A percentile compares a stretch with the other conserved stretches of the same genome.
phyloP scores from a whole-genome alignment of 164 flowering plant genomes.

The Stephania japonica region DNA sequence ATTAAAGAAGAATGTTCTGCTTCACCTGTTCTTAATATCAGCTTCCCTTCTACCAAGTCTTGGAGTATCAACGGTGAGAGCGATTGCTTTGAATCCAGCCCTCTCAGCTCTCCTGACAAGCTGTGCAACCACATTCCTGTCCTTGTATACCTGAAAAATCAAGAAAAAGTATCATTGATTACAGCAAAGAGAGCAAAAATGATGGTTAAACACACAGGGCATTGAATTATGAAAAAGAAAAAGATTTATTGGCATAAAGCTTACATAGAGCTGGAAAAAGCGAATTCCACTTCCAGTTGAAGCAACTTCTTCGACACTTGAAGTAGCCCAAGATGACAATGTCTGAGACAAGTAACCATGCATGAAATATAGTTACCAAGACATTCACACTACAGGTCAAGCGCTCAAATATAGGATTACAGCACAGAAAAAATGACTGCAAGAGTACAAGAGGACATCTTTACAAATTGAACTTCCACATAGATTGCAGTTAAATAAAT shows the following conservation, averaged over 20 bases:
- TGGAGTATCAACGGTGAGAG: slow-evolving; percentile 60
- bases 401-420: too few relatives aligned
- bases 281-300: slow-evolving; percentile 85
- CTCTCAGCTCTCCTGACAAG: slow-evolving; percentile 59
- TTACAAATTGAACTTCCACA: too few relatives aligned
- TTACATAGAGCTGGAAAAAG: slow-evolving; percentile 91
- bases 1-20: too few relatives aligned
- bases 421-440: too few relatives aligned
- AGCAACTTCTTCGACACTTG: slow-evolving; percentile 89
- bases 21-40: slow-evolving; percentile 54
- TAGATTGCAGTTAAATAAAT: too few relatives aligned
- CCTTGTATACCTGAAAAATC: slow-evolving; percentile 42
- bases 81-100: slow-evolving; percentile 65
- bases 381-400: too few relatives aligned
- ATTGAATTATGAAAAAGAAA: too few relatives aligned
- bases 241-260: slow-evolving; percentile 7
- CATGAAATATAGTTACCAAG: too few relatives aligned
- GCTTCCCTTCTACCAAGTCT: slow-evolving; percentile 58
- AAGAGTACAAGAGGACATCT: too few relatives aligned
- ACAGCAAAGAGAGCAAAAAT: too few relatives aligned
- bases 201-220: too few relatives aligned
- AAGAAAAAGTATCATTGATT: too few relatives aligned
- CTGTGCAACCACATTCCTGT: slow-evolving; percentile 43
- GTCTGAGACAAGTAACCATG: slow-evolving; percentile 41
- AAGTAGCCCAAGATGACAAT: slow-evolving; percentile 81